A percentile compares a stretch with the other conserved stretches of the same genome.
Conservation (phyloP, 768 basidiomycete species). For the Agrocybe praecox region DNA sequence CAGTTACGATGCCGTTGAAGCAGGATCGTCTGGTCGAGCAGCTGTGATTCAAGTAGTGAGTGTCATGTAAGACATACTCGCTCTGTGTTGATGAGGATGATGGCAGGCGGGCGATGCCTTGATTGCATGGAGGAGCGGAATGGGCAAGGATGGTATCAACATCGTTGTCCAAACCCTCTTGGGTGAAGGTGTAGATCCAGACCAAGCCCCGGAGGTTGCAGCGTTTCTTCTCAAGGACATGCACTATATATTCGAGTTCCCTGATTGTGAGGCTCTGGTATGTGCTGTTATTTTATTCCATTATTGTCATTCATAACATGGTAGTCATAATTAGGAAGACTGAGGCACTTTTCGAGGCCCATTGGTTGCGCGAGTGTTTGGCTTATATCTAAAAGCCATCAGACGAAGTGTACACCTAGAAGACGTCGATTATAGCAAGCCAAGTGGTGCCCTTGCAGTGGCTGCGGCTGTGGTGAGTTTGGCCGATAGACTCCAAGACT, state of each 20-base stretch:
- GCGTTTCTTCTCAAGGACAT: too few relatives aligned
- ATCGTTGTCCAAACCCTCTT: neutral
- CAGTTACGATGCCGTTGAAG: neutral
- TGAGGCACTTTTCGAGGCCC: too few relatives aligned
- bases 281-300: too few relatives aligned
- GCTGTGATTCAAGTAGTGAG: neutral
- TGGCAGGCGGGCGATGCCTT: neutral
- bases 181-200: neutral
- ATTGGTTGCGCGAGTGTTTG: too few relatives aligned
- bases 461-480: neutral
- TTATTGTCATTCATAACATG: too few relatives aligned
- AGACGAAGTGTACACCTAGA: too few relatives aligned
- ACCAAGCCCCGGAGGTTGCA: too few relatives aligned
- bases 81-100: neutral
- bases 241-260: too few relatives aligned
- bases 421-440: neutral
- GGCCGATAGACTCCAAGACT: neutral
- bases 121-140: neutral
- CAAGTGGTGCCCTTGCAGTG: neutral
- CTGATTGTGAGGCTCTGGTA: too few relatives aligned
- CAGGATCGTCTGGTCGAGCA: neutral
- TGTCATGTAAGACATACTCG: neutral
- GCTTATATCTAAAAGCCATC: too few relatives aligned
- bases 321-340: too few relatives aligned
- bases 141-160: neutral